These are phyloP conservation scores for Quercus mongolica DNA, from an alignment of 306 rosid genomes.

Conservation along the genomic window DNA sequence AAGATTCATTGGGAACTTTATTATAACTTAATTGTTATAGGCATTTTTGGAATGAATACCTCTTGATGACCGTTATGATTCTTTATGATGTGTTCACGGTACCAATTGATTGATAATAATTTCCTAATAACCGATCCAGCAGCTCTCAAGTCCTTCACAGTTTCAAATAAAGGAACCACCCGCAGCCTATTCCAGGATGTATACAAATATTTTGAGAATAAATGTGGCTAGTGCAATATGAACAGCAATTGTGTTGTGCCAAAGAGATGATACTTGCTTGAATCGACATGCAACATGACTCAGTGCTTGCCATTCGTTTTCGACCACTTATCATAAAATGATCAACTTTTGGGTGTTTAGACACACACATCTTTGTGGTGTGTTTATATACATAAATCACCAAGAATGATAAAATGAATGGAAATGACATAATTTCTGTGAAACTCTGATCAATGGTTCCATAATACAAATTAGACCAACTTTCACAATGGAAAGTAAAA, in stretches of 20 bases:
- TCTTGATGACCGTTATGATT: conserved; percentile 88
- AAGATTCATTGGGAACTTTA: conserved; percentile 13
- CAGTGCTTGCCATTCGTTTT: not conserved
- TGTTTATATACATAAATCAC: not conserved
- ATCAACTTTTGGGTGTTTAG: not conserved
- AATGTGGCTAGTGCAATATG: not conserved
- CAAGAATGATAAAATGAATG: not conserved
- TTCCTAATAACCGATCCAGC: conserved; percentile 86
- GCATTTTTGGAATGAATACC: conserved; percentile 36
- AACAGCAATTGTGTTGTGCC: not conserved
- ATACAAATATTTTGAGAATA: conserved; percentile 11
- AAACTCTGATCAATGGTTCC: not conserved
- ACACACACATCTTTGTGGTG: not conserved
- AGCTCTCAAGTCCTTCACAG: conserved; percentile 85
- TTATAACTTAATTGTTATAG: not conserved
- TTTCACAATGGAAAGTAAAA: not conserved
- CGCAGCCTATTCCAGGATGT: conserved; percentile 56
- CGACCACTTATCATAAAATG: not conserved
- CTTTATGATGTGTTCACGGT: conserved; percentile 65
- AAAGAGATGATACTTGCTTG: not conserved
- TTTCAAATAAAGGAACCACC: conserved; percentile 95
- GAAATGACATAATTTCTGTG: not conserved
- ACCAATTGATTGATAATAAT: conserved; percentile 86
- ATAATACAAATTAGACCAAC: conserved; percentile 1
- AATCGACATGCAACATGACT: no score